phyloP scores from a whole-genome alignment of 202 grass and related monocot species.

The Schoenoplectus triqueter region DNA sequence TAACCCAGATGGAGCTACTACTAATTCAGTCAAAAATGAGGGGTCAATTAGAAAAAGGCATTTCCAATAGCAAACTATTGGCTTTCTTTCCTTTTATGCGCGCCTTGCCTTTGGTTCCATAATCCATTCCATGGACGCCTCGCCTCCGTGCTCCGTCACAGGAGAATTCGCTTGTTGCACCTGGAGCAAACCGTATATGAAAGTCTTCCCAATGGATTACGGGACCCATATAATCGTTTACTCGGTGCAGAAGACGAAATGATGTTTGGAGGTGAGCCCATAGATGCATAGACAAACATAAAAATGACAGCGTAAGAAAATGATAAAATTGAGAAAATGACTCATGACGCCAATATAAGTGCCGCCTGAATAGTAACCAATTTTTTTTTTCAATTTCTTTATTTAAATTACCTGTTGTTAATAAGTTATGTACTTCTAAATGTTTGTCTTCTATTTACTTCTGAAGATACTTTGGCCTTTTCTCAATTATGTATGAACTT shows the following conservation, averaged over 20 bases:
- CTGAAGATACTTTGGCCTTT: neutral
- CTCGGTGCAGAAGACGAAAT: no score
- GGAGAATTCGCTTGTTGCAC: neutral
- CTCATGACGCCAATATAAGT: neutral
- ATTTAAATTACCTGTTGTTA: neutral
- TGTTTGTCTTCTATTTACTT: neutral
- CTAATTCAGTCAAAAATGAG: neutral
- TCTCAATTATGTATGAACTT: neutral
- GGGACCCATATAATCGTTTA: neutral
- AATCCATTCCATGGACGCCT: no score
- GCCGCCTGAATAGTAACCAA: neutral
- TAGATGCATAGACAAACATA: neutral
- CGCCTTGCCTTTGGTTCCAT: neutral
- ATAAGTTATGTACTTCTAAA: no score
- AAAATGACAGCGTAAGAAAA: neutral
- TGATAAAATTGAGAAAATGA: neutral
- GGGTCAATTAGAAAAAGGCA: neutral
- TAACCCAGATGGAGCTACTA: neutral
- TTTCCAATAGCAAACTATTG: neutral
- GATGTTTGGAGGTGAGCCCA: neutral
- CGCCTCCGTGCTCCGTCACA: no score
- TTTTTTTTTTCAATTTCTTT: neutral
- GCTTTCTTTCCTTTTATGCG: constrained; percentile 5
- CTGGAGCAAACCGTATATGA: neutral
- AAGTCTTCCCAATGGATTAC: neutral